Conservation (phyloP, 176 grass and related monocot species). For the Hordeum marinum region DNA sequence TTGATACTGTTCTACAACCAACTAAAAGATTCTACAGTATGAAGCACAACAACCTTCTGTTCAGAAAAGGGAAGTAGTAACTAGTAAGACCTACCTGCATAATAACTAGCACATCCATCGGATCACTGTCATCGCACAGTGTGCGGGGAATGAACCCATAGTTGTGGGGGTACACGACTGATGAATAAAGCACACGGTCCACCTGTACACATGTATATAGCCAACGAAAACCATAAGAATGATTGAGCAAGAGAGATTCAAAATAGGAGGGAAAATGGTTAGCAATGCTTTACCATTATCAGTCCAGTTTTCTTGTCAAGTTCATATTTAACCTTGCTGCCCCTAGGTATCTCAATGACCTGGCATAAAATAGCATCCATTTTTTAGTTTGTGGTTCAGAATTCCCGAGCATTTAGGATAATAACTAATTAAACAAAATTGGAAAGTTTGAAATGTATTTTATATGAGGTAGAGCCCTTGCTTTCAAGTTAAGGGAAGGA, state of each 20-base stretch:
- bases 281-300: slow-evolving; percentile 50
- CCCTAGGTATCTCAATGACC: slow-evolving; percentile 92
- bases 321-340: slow-evolving; percentile 97
- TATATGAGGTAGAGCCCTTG: not conserved
- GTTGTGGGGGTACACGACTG: slow-evolving; percentile 96
- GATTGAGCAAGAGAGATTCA: not conserved
- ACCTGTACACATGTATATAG: slow-evolving; percentile 40
- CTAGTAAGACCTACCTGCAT: slow-evolving; percentile 68
- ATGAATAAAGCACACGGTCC: slow-evolving; percentile 92
- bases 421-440: not conserved
- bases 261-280: not conserved
- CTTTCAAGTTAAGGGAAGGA: not conserved
- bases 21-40: not conserved
- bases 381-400: not conserved
- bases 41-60: not conserved
- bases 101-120: slow-evolving; percentile 91
- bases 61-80: not conserved
- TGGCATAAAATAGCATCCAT: not conserved
- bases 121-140: slow-evolving; percentile 93
- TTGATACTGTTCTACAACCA: not conserved
- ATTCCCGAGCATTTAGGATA: not conserved
- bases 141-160: slow-evolving; percentile 99
- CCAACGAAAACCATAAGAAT: not conserved
- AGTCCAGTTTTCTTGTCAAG: slow-evolving; percentile 98
- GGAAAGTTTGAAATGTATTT: not conserved